Evolutionary conservation across 768 basidiomycete genomes (phyloP), one percentile per base, ranked within the genome.

Genomic region (Mycena indigotica): DNA sequence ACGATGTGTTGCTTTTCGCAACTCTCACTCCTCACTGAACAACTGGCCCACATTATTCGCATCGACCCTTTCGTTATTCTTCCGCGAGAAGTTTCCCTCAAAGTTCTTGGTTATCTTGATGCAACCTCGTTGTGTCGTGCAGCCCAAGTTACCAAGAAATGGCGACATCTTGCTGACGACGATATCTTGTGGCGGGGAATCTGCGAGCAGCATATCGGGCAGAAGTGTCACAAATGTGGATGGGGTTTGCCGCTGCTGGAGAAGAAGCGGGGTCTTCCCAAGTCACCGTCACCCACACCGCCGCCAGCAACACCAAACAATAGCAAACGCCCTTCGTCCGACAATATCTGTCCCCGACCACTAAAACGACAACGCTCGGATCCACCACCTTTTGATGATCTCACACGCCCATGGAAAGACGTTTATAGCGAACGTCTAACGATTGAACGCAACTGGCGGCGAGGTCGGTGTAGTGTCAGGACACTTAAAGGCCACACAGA

Each of bases 1-100:
- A 98, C 97, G 16, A 98, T 99, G 94, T 98, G 95, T 72, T 98
- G 97, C 75, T 98, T 97, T 78, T 95, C 92, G 46, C 95, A 99
- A 68, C 87, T 99, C 26, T 98, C 97, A 25, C 89, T 98, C 50
- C 88, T 99, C 57, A 89, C 94, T 28, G 93, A 97, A 61, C 89
- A 94, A 52, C 91, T 98, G 58, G 79, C 86, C 29, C 87, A 92
- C 63, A 87, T 98, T 64, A 98, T 97, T 71, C 88, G 97, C 64
- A 88, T 98, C 72, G 97, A 99, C 71, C 97, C 96, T 10, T 94
- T 98, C 73, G 75, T 81, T 45, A 84, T 93, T 62, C 83, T 99
- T 46, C 97, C 97, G 2, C 87, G 91, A 58, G 96, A 99, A 72
- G 82, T 97, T 66, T 84, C 82, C 19, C 84, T 98, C 70, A 92